Conservation (phyloP, 1,139 yeast genomes). For the Suhomyces bribrorum region DNA sequence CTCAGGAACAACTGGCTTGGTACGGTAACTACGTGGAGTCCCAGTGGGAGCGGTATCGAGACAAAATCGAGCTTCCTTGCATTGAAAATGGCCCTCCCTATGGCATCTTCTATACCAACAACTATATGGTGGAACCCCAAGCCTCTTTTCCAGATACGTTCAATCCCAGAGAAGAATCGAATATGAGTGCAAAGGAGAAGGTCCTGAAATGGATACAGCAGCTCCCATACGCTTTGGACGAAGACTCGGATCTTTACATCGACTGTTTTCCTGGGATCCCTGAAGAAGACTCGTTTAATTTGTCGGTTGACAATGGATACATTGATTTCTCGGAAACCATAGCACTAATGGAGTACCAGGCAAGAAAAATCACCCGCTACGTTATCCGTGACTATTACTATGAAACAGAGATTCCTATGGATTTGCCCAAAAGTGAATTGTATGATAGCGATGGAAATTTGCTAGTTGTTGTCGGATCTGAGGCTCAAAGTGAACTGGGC, state of each 20-base stretch:
- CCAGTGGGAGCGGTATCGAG: not conserved
- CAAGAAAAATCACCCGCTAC: conserved; percentile 50
- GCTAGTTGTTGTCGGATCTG: conserved; percentile 14
- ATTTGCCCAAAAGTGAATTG: conserved; percentile 3
- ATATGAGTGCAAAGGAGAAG: conserved; percentile 64
- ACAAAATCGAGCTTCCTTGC: not conserved
- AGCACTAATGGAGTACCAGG: conserved; percentile 54
- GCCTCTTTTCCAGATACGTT: conserved; percentile 25
- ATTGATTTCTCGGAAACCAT: conserved; percentile 28
- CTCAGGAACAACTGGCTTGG: not conserved
- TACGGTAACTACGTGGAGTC: not conserved
- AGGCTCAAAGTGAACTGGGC: not conserved
- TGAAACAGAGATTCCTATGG: conserved; percentile 30
- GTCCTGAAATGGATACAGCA: conserved; percentile 60
- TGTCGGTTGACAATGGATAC: conserved; percentile 14
- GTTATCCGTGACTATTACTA: conserved; percentile 41
- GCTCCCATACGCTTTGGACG: conserved; percentile 45
- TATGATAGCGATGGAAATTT: conserved; percentile 7
- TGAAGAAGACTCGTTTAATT: conserved; percentile 25
- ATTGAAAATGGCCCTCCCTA: conserved; percentile 2
- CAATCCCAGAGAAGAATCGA: conserved; percentile 57
- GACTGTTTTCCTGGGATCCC: conserved; percentile 51
- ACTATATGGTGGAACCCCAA: not conserved
- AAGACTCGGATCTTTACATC: conserved; percentile 22
- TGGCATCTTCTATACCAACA: conserved; percentile 5